Conservation (phyloP, 2,329 filamentous ascomycete species). For the Fusarium nanum region DNA sequence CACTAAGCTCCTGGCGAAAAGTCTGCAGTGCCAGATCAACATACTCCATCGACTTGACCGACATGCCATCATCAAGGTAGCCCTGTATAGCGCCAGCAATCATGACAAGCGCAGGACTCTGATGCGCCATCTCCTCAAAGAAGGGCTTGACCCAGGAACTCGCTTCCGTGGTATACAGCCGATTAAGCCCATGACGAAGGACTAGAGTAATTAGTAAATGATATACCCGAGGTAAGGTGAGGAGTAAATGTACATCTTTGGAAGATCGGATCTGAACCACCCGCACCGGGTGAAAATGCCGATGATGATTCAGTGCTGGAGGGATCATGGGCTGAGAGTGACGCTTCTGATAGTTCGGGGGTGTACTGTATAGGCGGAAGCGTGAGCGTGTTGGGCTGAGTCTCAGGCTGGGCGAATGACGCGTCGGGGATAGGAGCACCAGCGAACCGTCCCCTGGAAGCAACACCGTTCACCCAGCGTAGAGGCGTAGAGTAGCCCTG, state of each 20-base stretch:
- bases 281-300: slow-evolving; percentile 21
- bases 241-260: slow-evolving; percentile 31
- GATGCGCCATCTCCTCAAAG: slow-evolving; percentile 41
- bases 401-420: neutral
- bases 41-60: slow-evolving; percentile 41
- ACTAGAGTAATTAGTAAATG: slow-evolving; percentile 20
- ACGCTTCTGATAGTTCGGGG: slow-evolving; percentile 5
- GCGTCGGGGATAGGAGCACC: slow-evolving; percentile 37
- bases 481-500: slow-evolving; percentile 40
- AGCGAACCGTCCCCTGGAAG: slow-evolving; percentile 42
- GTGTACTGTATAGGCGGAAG: neutral
- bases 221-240: neutral
- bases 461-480: slow-evolving; percentile 44
- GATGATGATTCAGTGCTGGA: slow-evolving; percentile 25
- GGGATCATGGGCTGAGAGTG: slow-evolving; percentile 1
- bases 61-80: slow-evolving; percentile 41
- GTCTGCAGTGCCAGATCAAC: slow-evolving; percentile 40
- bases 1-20: slow-evolving; percentile 36
- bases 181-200: slow-evolving; percentile 34
- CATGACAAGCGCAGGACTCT: slow-evolving; percentile 40
- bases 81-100: slow-evolving; percentile 40
- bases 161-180: slow-evolving; percentile 40
- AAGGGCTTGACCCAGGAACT: slow-evolving; percentile 41
- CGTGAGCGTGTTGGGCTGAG: neutral
- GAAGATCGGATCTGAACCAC: slow-evolving; percentile 34